Evolutionary conservation across 257 asterid genomes (phyloP).

Genomic region (Solanum infundibuliforme): DNA sequence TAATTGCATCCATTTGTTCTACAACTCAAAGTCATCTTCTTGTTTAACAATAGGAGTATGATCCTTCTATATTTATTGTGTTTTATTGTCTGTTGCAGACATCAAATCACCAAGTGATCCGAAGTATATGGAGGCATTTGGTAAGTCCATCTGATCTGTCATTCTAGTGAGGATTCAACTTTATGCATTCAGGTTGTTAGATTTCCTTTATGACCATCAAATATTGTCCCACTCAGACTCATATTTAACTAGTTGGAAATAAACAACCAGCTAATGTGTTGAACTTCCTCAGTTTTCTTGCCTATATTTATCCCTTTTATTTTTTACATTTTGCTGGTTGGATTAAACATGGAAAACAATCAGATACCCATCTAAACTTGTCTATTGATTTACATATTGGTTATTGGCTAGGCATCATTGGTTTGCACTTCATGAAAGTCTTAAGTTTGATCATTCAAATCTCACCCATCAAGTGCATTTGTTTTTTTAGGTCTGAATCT

Average conservation of each 20-base stretch:
- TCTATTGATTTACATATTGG: background rate
- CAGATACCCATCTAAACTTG: background rate
- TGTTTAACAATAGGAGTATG: background rate
- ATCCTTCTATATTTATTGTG: background rate
- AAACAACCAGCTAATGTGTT: background rate
- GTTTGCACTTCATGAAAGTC: background rate
- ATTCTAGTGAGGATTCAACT: background rate
- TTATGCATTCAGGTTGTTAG: background rate
- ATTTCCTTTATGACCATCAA: background rate
- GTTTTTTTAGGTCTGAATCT: background rate
- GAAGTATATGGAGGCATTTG: constrained; percentile 90
- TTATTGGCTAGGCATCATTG: background rate
- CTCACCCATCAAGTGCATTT: background rate
- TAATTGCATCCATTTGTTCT: background rate
- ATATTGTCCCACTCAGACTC: background rate
- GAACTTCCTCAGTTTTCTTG: background rate
- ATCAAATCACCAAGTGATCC: constrained; percentile 80
- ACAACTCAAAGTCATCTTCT: background rate
- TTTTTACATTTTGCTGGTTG: background rate
- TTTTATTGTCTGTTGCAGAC: constrained; percentile 40
- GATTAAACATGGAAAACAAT: background rate
- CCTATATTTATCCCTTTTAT: background rate
- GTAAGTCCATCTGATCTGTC: constrained; percentile 32
- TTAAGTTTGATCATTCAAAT: background rate
- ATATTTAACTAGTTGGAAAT: background rate